Base-by-base conservation (phyloP, 108 stramenopile species). In the Pseudonitzschia pungens region DNA sequence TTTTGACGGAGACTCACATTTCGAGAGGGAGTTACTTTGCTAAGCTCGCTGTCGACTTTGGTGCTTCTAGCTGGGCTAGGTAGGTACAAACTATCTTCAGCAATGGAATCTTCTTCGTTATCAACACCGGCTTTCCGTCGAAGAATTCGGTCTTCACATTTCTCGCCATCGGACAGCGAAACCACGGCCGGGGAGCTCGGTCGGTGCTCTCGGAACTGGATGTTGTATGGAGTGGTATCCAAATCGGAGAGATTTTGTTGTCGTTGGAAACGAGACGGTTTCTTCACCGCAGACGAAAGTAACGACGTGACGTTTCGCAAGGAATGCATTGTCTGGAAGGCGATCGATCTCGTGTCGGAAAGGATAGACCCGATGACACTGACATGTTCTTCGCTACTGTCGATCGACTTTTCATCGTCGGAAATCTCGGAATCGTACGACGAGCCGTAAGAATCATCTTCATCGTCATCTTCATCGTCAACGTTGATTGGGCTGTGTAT, bases 301-400 rank as follows among this genome's bases (percentile, higher is more conserved):
- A 76, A 57, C 18, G 69, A 68, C 56, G 33, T 52, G 67, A 75
- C 32, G 15, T 57, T 75, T 32, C 51, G 57, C 24, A 76, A 31
- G 15, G 41, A 45, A 24, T 63, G 68, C 1, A 76, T 50, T n/a
- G 68, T 69, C 16, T 44, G 43, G 18, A 44, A 69, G 0, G 75
- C 75, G n/a, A 71, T 65, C n/a, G 65, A 66, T 42, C 66, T 77
- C 40, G 77, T 71, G 16, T 67, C 77, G 32, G 77, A 77, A 15
- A 74, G 32, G 62, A 79, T 64, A 15, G 73, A 73, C 11, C 41
- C 40, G 12, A 79, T 54, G 20, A 73, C 78, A 42, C 73, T 74
- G 32, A 68, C 33, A 2, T 29, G 40, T 24, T 55, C 73, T 12
- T 78, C 68, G 41, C 65, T 70, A 28, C 60, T 55, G 48, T 45